phyloP scores from a whole-genome alignment of 2,329 filamentous ascomycete genomes.

The Apiospora malaysiana region DNA sequence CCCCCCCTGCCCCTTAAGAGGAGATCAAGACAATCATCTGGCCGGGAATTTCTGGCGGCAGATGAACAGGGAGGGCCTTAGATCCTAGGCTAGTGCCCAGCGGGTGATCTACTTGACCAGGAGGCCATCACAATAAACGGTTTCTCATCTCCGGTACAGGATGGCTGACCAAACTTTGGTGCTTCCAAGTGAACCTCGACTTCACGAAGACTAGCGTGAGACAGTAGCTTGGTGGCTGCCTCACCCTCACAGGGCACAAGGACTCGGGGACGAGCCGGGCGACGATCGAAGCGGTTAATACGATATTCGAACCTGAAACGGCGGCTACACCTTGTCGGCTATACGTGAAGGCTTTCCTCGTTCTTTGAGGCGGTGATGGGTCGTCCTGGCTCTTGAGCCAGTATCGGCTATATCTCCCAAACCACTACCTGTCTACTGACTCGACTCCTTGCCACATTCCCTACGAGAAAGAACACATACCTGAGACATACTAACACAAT shows the following conservation, averaged over 20 bases:
- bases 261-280: not conserved
- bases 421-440: not conserved
- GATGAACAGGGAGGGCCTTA: not conserved
- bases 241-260: not conserved
- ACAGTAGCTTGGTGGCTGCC: no score
- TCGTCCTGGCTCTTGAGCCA: not conserved
- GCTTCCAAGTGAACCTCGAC: not conserved
- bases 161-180: not conserved
- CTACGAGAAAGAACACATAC: not conserved
- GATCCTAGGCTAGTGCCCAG: not conserved
- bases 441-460: not conserved
- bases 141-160: not conserved
- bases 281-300: not conserved
- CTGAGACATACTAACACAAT: not conserved
- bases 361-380: not conserved
- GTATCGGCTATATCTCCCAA: not conserved
- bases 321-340: not conserved
- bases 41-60: not conserved
- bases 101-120: not conserved
- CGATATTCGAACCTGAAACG: not conserved
- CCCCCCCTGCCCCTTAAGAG: not conserved
- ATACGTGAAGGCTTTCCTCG: not conserved
- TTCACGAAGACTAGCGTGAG: not conserved
- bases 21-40: not conserved
- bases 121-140: not conserved